phyloP scores from a whole-genome alignment of 805 yeast species.

The Yarrowia sp. region DNA sequence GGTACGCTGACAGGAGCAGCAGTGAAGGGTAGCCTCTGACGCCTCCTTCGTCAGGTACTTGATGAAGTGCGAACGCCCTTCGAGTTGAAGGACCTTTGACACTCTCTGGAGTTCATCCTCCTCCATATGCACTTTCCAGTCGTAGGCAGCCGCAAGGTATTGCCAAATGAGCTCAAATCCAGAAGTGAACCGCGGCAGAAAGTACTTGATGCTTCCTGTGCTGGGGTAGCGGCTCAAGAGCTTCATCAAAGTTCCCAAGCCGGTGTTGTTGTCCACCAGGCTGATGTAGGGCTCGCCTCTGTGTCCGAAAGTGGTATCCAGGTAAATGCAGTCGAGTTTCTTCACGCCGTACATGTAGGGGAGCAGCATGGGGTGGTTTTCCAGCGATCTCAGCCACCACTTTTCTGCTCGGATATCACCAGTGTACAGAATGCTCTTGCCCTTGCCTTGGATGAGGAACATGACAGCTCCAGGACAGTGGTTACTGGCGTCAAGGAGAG shows the following conservation, averaged over 20 bases:
- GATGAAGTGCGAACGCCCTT: slow-evolving; percentile 3
- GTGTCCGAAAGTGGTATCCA: slow-evolving; percentile 20
- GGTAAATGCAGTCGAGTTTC: slow-evolving; percentile 4
- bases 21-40: slow-evolving; percentile 6
- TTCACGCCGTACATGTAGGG: slow-evolving; percentile 17
- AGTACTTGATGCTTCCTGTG: neutral
- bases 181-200: slow-evolving; percentile 3
- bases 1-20: neutral
- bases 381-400: slow-evolving; percentile 14
- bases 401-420: slow-evolving; percentile 22
- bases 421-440: neutral
- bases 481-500: slow-evolving; percentile 15
- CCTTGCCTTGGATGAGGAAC: slow-evolving; percentile 13
- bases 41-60: neutral
- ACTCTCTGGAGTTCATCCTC: neutral
- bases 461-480: slow-evolving; percentile 27
- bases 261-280: neutral
- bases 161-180: slow-evolving; percentile 22
- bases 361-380: slow-evolving; percentile 6
- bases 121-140: slow-evolving; percentile 25
- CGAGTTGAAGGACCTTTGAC: neutral
- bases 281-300: slow-evolving; percentile 16
- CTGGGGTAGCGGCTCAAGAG: neutral
- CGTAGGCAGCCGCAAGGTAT: slow-evolving; percentile 8
- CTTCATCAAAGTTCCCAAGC: neutral